Evolutionary conservation across 1,284 basidiomycete genomes (phyloP), one percentile per base, ranked within the genome.

Genomic region (Waitea zeae): DNA sequence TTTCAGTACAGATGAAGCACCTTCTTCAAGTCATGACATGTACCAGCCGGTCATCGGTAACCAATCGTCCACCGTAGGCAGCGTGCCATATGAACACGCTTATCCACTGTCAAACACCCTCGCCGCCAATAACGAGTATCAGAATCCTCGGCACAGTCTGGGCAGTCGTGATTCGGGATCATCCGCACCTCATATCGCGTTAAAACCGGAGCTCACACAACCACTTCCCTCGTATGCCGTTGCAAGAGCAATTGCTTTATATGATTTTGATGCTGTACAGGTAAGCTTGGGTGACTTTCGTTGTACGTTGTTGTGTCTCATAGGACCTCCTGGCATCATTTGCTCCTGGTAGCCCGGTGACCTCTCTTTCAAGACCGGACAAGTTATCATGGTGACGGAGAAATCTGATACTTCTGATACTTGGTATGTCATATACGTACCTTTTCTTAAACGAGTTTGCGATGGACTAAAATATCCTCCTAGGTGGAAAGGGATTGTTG

Each of bases 311-410:
- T n/a, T n/a, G n/a, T n/a, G n/a, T n/a, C n/a, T n/a, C n/a, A n/a
- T n/a, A n/a, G n/a, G n/a, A n/a, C n/a, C n/a, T n/a, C n/a, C 14
- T 24, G 18, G 31, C 15, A 33, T 18, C 27, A 26, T 12, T 31
- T 32, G 12, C 31, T 37, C 14, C 11, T 35, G 27, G 13, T 36
- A 86, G 77, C 45, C 59, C 9, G 87, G 82, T 2, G 89, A 95
- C 54, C 51, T 95, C 29, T 77, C 79, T 1, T 83, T 95, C 50
- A 63, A 58, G n/a, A 86, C 80, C 51, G 86, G 86, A 1, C 77
- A 92, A 42, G 66, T 90, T 12, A 77, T 95, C 37, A 64, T 59
- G 7, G 64, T 93, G 12, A 69, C 73, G 13, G 64, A 79, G 49
- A 81, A 71, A 56, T 87, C 74, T 40, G 67, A 76, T 27, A 82